A percentile compares a stretch with the other conserved stretches of the same genome.
Conservation (phyloP, 140 eudicot species). For the Senecio squalidus region DNA sequence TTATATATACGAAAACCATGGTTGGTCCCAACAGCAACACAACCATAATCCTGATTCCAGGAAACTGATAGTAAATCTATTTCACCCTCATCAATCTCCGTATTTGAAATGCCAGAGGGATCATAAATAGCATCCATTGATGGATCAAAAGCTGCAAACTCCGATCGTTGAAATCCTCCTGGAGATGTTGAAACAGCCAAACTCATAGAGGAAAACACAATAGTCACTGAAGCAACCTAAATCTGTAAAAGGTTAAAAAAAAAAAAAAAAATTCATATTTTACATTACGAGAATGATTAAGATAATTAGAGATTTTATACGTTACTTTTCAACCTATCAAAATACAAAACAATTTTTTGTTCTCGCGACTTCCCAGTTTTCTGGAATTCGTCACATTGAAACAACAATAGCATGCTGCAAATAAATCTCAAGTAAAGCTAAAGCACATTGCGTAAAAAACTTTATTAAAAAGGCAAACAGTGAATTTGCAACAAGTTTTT, state of each 20-base stretch:
- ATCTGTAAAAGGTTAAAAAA: slow-evolving; percentile 18
- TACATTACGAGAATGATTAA: neutral
- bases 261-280: neutral
- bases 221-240: slow-evolving; percentile 27
- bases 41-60: slow-evolving; percentile 96
- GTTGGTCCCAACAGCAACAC: slow-evolving; percentile 95
- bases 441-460: no score
- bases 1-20: slow-evolving; percentile 88
- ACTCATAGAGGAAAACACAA: slow-evolving; percentile 45
- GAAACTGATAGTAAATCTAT: slow-evolving; percentile 68
- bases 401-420: neutral
- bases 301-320: neutral
- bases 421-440: no score
- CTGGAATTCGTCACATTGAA: no score
- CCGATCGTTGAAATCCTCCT: slow-evolving; percentile 37
- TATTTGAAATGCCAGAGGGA: slow-evolving; percentile 40
- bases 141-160: slow-evolving; percentile 35
- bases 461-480: no score
- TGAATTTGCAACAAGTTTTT: no score
- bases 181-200: slow-evolving; percentile 54
- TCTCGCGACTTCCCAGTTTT: no score
- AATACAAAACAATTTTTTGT: neutral
- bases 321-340: neutral
- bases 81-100: slow-evolving; percentile 46
- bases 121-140: slow-evolving; percentile 37